Evolutionary conservation across 257 asterid genomes (phyloP).

Genomic region (Fraxinus cuspidata): DNA sequence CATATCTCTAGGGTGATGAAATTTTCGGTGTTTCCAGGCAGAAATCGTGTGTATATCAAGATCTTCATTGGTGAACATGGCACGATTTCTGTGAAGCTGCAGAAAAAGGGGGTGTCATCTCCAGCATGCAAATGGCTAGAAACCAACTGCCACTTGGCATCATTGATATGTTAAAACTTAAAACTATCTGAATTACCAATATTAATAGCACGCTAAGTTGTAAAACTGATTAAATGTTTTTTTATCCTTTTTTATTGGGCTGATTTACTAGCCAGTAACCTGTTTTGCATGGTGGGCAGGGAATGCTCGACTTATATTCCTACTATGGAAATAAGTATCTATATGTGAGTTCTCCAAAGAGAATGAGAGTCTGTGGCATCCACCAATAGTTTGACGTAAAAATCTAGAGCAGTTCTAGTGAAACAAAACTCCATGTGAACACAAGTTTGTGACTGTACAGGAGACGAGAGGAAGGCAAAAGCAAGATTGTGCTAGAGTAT

Average conservation of each 20-base stretch:
- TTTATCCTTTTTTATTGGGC: not conserved
- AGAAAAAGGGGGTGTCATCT: conserved; percentile 9
- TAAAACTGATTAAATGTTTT: not conserved
- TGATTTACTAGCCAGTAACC: too few species aligned
- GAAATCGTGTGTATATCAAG: conserved; percentile 56
- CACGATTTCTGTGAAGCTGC: conserved; percentile 59
- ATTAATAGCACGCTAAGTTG: not conserved
- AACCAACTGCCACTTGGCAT: not conserved
- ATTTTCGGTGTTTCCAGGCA: conserved; percentile 61
- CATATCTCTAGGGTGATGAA: conserved; percentile 38
- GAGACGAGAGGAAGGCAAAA: not conserved
- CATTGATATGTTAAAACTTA: not conserved
- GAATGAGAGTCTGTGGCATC: not conserved
- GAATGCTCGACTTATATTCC: too few species aligned
- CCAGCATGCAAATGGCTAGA: not conserved
- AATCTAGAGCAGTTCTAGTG: not conserved
- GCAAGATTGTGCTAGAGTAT: not conserved
- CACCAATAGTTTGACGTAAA: not conserved
- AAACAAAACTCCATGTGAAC: not conserved
- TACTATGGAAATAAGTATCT: too few species aligned
- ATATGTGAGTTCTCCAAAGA: not conserved
- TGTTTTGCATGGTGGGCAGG: too few species aligned
- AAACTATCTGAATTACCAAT: not conserved
- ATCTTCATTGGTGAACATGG: conserved; percentile 42
- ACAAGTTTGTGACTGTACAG: not conserved